A percentile compares a stretch with the other conserved stretches of the same genome.
Evolutionary conservation across 163 green algal genomes (phyloP).

Genomic region (Prototheca wickerhamii): DNA sequence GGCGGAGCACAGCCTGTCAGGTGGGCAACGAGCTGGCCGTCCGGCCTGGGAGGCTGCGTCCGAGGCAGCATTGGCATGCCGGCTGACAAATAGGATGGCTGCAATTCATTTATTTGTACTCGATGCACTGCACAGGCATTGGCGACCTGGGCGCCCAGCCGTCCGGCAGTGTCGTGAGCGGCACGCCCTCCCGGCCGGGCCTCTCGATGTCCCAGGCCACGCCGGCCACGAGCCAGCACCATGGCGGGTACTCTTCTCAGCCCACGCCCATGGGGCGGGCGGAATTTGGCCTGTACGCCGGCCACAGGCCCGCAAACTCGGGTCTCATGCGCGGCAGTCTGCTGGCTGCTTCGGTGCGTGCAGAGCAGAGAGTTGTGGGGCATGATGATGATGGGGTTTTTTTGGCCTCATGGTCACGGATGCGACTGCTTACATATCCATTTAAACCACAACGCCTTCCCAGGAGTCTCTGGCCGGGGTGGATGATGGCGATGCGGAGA

Average conservation of each 20-base stretch:
- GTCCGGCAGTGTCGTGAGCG: background rate
- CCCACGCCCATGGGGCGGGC: background rate
- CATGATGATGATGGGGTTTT: too few species aligned
- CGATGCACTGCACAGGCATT: background rate
- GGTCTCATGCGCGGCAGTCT: background rate
- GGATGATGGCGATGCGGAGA: slow-evolving; percentile 25
- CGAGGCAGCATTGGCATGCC: too few species aligned
- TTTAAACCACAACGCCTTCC: too few species aligned
- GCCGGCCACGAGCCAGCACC: slow-evolving; percentile 10
- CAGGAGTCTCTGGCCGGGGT: slow-evolving; percentile 17
- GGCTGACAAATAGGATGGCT: too few species aligned
- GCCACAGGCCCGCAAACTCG: background rate
- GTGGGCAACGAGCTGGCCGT: too few species aligned
- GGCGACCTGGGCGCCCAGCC: too few species aligned
- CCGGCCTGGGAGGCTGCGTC: too few species aligned
- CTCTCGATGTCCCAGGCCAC: background rate
- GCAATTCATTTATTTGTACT: too few species aligned
- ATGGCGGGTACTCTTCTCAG: slow-evolving; percentile 6
- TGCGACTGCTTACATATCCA: too few species aligned
- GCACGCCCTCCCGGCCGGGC: too few species aligned
- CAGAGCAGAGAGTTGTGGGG: too few species aligned
- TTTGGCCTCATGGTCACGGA: too few species aligned
- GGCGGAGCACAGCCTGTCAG: background rate
- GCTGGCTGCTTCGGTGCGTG: background rate
- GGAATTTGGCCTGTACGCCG: background rate